These are phyloP conservation scores for Suhomyces tanzawaensis DNA, from an alignment of 805 yeast genomes.

Conservation along the genomic window DNA sequence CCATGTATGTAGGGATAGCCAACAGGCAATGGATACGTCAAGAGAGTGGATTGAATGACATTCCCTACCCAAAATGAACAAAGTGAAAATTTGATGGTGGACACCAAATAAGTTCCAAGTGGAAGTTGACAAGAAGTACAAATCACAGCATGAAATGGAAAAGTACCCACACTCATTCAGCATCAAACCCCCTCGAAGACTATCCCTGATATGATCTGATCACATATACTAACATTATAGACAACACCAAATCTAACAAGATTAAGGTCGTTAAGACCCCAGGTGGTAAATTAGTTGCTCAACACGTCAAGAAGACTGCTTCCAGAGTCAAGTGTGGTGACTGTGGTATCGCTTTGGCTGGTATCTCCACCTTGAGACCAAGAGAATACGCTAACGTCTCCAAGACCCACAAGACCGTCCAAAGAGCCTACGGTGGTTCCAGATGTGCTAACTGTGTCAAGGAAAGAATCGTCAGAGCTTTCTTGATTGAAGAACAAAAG, in stretches of 20 bases:
- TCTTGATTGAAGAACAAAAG: slow-evolving; percentile 99
- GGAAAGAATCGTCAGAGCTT: slow-evolving; percentile 99
- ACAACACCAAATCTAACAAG: slow-evolving; percentile 99
- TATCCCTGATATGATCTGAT: neutral
- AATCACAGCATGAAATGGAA: no score
- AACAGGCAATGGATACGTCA: neutral
- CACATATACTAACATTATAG: slow-evolving; percentile 46
- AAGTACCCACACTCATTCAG: no score
- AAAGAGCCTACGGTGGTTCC: slow-evolving; percentile 99
- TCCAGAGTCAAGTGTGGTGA: slow-evolving; percentile 88
- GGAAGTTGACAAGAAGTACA: no score
- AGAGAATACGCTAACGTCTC: slow-evolving; percentile 94
- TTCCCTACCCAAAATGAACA: no score
- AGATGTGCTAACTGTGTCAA: slow-evolving; percentile 98
- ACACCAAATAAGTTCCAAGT: neutral
- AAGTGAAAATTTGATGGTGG: neutral
- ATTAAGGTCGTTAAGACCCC: slow-evolving; percentile 99
- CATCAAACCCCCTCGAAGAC: neutral
- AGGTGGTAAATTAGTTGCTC: slow-evolving; percentile 98
- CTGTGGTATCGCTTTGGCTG: slow-evolving; percentile 78
- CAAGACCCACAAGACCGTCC: slow-evolving; percentile 96
- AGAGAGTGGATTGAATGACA: neutral
- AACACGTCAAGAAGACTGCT: slow-evolving; percentile 91
- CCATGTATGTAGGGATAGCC: slow-evolving; percentile 55
- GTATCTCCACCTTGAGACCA: slow-evolving; percentile 96